Percentiles rank a stretch among this genome's conserved stretches.
These are phyloP conservation scores for Yueomyces sp. DNA, from an alignment of 1,139 yeast species.

Conservation along the genomic window DNA sequence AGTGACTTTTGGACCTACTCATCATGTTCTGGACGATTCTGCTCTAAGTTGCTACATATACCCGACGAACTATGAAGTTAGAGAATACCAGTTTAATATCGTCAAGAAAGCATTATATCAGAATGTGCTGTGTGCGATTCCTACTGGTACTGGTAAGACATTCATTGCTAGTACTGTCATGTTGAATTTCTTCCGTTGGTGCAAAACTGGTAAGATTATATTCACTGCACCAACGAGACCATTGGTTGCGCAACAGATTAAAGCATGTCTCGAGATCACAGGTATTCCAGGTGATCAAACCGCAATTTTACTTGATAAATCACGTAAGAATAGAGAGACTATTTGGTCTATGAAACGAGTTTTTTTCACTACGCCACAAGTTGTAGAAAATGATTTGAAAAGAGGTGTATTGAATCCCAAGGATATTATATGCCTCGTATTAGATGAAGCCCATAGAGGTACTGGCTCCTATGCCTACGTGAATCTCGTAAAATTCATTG, in stretches of 20 bases:
- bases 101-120: conserved; percentile 59
- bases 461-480: conserved; percentile 84
- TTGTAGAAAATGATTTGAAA: conserved; percentile 78
- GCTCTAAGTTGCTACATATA: conserved; percentile 48
- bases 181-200: conserved; percentile 85
- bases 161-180: conserved; percentile 91
- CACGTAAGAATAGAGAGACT: conserved; percentile 48
- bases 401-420: conserved; percentile 69
- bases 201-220: conserved; percentile 58
- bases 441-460: conserved; percentile 95
- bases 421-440: conserved; percentile 58
- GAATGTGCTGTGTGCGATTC: conserved; percentile 78
- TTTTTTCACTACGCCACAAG: conserved; percentile 93
- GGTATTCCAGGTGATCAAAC: conserved; percentile 70
- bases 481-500: conserved; percentile 58
- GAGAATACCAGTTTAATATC: conserved; percentile 83
- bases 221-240: conserved; percentile 98
- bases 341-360: conserved; percentile 71
- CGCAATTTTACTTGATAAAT: conserved; percentile 69
- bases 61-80: conserved; percentile 71
- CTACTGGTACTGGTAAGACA: conserved; percentile 96
- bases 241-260: conserved; percentile 92
- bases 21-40: conserved; percentile 33
- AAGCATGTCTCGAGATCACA: conserved; percentile 80
- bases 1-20: conserved; percentile 33